Conservation (phyloP, 768 basidiomycete species). For the Mycena sanguinolenta region DNA sequence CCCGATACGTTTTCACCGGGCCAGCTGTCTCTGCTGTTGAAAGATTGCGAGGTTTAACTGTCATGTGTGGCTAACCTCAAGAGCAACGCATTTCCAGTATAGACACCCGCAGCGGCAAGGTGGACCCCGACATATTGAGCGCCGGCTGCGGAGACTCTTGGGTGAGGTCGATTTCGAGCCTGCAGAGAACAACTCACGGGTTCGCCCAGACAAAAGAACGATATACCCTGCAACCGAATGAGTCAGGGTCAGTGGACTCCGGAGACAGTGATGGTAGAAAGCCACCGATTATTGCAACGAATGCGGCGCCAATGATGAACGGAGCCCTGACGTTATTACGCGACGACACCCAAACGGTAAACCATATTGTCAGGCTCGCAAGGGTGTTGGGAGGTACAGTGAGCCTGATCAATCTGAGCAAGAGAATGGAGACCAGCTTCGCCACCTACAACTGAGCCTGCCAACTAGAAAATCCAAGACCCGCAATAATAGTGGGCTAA, state of each 20-base stretch:
- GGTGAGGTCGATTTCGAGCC: neutral
- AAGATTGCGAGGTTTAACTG: neutral
- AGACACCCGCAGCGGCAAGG: slow-evolving; percentile 68
- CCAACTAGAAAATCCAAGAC: slow-evolving; percentile 70
- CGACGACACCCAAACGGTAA: slow-evolving; percentile 66
- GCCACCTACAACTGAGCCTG: slow-evolving; percentile 65
- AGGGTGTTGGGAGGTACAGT: slow-evolving; percentile 71
- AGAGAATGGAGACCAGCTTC: neutral
- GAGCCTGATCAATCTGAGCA: slow-evolving; percentile 53
- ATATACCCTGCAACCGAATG: slow-evolving; percentile 61
- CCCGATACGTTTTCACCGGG: slow-evolving; percentile 77
- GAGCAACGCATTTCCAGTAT: slow-evolving; percentile 69
- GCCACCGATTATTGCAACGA: slow-evolving; percentile 65
- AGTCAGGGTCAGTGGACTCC: no score
- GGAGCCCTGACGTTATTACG: slow-evolving; percentile 60
- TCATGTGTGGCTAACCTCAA: slow-evolving; percentile 55
- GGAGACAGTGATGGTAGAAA: neutral
- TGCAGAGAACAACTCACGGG: slow-evolving; percentile 47
- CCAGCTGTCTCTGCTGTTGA: slow-evolving; percentile 53
- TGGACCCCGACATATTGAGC: slow-evolving; percentile 71
- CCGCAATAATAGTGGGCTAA: slow-evolving; percentile 72
- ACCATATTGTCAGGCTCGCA: slow-evolving; percentile 63
- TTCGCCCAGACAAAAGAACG: slow-evolving; percentile 62
- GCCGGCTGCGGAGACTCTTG: slow-evolving; percentile 50
- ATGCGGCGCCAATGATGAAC: slow-evolving; percentile 65